Evolutionary conservation across 1,139 yeast species (phyloP).

Genomic region (Taiozyma sp.): DNA sequence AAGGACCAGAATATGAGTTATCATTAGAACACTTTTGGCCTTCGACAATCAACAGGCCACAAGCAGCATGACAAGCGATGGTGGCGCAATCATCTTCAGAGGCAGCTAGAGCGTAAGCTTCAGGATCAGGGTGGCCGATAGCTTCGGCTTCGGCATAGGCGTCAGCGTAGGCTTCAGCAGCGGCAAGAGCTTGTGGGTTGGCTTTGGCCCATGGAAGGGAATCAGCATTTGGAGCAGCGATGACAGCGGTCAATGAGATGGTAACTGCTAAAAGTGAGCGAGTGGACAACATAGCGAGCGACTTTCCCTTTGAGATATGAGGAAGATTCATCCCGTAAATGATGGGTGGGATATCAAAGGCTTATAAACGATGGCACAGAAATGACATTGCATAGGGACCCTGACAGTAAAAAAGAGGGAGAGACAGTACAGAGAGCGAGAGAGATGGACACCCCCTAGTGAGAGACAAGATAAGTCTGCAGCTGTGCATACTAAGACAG

Average conservation of each 20-base stretch:
- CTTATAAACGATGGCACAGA: neutral
- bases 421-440: too few relatives aligned
- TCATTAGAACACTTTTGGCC: slow-evolving; percentile 7
- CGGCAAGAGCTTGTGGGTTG: neutral
- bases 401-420: too few relatives aligned
- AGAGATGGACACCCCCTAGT: neutral
- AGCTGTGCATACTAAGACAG: neutral
- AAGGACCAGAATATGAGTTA: slow-evolving; percentile 17
- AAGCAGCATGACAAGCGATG: slow-evolving; percentile 12
- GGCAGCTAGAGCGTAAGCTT: slow-evolving; percentile 12
- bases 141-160: slow-evolving; percentile 11
- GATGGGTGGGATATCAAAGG: neutral
- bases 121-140: slow-evolving; percentile 10
- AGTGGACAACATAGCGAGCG: slow-evolving; percentile 16
- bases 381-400: too few relatives aligned
- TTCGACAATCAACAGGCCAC: slow-evolving; percentile 10
- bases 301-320: neutral
- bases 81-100: slow-evolving; percentile 12
- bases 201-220: slow-evolving; percentile 4
- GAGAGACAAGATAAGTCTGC: neutral
- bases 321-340: neutral
- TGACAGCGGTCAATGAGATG: neutral
- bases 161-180: slow-evolving; percentile 1
- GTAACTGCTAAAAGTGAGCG: neutral
- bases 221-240: slow-evolving; percentile 6